A percentile compares a stretch with the other conserved stretches of the same genome.
Conservation (phyloP, 1,284 basidiomycete species). For the Ganoderma leucocontextum region DNA sequence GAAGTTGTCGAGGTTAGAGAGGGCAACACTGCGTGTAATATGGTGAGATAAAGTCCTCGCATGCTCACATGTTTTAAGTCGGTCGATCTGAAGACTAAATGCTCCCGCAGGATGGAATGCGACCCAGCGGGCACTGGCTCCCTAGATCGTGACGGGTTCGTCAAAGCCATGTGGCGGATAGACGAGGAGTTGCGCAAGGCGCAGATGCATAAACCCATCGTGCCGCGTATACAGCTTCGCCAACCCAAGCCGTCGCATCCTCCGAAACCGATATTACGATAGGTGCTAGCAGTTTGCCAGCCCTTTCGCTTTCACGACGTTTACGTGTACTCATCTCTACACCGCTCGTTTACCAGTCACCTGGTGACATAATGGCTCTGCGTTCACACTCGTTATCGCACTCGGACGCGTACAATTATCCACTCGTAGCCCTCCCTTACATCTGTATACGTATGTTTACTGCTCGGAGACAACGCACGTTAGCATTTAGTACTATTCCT, state of each 20-base stretch:
- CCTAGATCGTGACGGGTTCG: conserved; percentile 71
- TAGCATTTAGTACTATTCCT: not conserved
- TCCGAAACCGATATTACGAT: conserved; percentile 31
- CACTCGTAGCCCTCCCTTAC: not conserved
- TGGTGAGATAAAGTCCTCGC: conserved; percentile 56
- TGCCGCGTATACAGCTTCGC: conserved; percentile 27
- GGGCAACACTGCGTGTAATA: conserved; percentile 62
- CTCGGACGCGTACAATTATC: conserved; percentile 3
- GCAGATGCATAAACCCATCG: conserved; percentile 45
- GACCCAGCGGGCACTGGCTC: conserved; percentile 62
- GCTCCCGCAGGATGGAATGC: conserved; percentile 65
- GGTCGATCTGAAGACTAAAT: conserved; percentile 3
- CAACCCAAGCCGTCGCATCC: conserved; percentile 28
- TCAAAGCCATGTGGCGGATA: conserved; percentile 83
- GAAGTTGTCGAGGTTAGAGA: conserved; percentile 65
- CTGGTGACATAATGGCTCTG: conserved; percentile 10
- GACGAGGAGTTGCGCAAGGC: conserved; percentile 81
- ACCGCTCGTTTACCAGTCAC: not conserved
- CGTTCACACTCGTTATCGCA: not conserved
- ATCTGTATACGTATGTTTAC: conserved; percentile 22
- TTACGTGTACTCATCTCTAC: no score
- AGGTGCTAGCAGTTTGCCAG: conserved; percentile 18
- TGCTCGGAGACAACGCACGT: not conserved
- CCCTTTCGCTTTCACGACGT: not conserved
- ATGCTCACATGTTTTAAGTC: conserved; percentile 20